A percentile compares a stretch with the other conserved stretches of the same genome.
Conservation (phyloP, 306 rosid genomes). For the Medicago lupulina region DNA sequence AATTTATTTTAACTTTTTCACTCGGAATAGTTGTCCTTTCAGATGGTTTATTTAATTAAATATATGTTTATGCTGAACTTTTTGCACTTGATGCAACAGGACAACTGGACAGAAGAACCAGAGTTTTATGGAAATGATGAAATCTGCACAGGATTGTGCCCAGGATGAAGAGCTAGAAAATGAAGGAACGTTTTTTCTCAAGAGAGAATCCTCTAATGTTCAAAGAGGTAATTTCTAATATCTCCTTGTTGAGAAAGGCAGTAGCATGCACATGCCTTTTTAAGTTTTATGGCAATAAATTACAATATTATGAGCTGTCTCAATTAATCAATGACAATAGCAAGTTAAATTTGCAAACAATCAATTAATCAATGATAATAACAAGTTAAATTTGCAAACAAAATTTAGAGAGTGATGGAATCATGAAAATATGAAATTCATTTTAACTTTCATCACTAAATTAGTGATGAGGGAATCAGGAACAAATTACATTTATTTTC, state of each 20-base stretch:
- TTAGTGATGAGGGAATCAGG: neutral
- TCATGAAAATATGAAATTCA: neutral
- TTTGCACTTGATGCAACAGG: constrained; percentile 55
- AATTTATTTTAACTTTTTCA: neutral
- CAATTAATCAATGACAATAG: neutral
- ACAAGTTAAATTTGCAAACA: neutral
- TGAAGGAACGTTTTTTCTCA: constrained; percentile 67
- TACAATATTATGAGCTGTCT: constrained; percentile 9
- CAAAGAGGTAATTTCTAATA: constrained; percentile 54
- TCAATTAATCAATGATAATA: neutral
- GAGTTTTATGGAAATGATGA: constrained; percentile 90
- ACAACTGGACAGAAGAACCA: constrained; percentile 73
- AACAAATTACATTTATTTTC: neutral
- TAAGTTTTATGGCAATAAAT: neutral
- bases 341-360: neutral
- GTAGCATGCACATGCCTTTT: neutral
- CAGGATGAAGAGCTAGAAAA: constrained; percentile 76
- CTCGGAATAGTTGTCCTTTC: constrained; percentile 13
- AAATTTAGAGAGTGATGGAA: neutral
- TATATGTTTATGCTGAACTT: constrained; percentile 29
- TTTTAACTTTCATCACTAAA: neutral
- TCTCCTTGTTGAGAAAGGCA: constrained; percentile 10
- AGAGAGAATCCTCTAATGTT: constrained; percentile 64
- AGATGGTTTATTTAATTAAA: constrained; percentile 6
- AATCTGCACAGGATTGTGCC: constrained; percentile 65